phyloP scores from a whole-genome alignment of 2,329 filamentous ascomycete species.

The Daldinia sp. region DNA sequence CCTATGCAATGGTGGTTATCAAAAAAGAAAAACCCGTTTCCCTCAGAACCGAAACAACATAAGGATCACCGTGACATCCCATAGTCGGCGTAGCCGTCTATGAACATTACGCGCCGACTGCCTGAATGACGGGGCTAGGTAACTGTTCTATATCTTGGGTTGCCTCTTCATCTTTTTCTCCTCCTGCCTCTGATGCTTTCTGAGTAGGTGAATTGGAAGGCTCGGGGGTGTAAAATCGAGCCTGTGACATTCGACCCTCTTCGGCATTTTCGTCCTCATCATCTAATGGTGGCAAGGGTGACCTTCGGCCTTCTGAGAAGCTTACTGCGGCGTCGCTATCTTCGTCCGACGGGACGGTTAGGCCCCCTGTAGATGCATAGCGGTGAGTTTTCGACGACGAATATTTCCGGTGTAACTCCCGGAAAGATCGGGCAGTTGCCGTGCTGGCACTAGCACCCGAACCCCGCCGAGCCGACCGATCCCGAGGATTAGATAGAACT shows the following conservation, averaged over 20 bases:
- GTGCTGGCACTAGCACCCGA: constrained; percentile 73
- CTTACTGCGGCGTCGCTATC: constrained; percentile 69
- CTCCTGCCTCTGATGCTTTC: constrained; percentile 34
- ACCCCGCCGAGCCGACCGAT: constrained; percentile 61
- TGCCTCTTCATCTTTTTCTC: constrained; percentile 35
- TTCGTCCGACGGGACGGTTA: constrained; percentile 62
- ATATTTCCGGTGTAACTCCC: constrained; percentile 68
- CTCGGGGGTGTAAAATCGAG: constrained; percentile 54
- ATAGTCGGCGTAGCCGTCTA: background rate
- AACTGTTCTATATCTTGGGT: constrained; percentile 40
- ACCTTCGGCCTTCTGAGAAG: constrained; percentile 65
- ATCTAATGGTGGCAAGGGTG: constrained; percentile 61
- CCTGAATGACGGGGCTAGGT: constrained; percentile 48
- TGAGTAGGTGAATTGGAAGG: constrained; percentile 48
- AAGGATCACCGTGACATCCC: constrained; percentile 9
- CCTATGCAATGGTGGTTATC: constrained; percentile 27
- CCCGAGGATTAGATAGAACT: constrained; percentile 55
- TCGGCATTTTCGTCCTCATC: constrained; percentile 40
- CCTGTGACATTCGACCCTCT: constrained; percentile 39
- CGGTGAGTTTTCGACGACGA: constrained; percentile 61
- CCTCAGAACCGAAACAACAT: constrained; percentile 12
- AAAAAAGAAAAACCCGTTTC: constrained; percentile 8
- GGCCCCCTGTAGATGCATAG: constrained; percentile 51
- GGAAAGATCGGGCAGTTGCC: constrained; percentile 71
- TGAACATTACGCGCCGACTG: constrained; percentile 45